These are phyloP conservation scores for Podaxis mareebaensis DNA, from an alignment of 768 basidiomycete species.

Conservation along the genomic window DNA sequence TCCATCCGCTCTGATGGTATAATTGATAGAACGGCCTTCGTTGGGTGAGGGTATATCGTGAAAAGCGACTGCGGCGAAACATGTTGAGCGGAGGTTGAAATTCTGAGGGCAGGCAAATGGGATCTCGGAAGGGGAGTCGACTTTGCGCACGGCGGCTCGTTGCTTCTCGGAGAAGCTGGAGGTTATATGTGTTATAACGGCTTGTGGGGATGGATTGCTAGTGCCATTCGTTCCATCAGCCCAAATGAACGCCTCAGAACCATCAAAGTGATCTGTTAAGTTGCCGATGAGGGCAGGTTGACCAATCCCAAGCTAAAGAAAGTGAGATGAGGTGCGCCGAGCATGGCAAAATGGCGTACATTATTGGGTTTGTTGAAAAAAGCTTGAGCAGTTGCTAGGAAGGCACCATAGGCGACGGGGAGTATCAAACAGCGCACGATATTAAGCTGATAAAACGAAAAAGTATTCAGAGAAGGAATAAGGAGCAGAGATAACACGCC, in stretches of 20 bases:
- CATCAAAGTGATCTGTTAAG: constrained; percentile 52
- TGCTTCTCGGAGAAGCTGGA: constrained; percentile 50
- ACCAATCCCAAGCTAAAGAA: constrained; percentile 62
- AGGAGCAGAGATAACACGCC: neutral
- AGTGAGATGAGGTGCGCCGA: neutral
- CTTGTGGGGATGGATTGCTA: constrained; percentile 51
- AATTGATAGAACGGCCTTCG: constrained; percentile 48
- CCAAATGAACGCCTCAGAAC: constrained; percentile 60
- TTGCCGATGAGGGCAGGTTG: constrained; percentile 48
- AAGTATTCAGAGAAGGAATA: constrained; percentile 2
- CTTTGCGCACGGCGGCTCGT: constrained; percentile 47
- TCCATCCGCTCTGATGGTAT: constrained; percentile 69
- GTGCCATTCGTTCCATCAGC: constrained; percentile 63
- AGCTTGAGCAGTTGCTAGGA: constrained; percentile 62
- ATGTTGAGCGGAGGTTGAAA: constrained; percentile 68
- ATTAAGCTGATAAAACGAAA: constrained; percentile 44
- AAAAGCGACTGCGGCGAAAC: constrained; percentile 70
- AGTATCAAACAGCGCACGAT: constrained; percentile 60
- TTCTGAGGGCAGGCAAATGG: constrained; percentile 67
- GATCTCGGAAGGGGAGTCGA: constrained; percentile 49
- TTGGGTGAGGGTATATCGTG: constrained; percentile 46
- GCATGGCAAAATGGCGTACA: constrained; percentile 35
- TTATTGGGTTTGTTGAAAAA: constrained; percentile 63
- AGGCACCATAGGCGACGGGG: constrained; percentile 66
- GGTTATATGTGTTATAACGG: constrained; percentile 64